phyloP scores from a whole-genome alignment of 345 rosid species.

The Brassica napus region Da-Ae NC_063441.1:18671001-18671500 shows the following conservation, averaged over 20 bases:
- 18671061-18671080: too few species aligned
- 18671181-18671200: background rate
- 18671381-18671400: constrained; percentile 39
- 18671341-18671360: constrained; percentile 6
- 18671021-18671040: too few species aligned
- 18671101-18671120: background rate
- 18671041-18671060: too few species aligned
- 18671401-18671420: constrained; percentile 47
- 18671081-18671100: background rate
- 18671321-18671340: constrained; percentile 6
- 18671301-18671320: constrained; percentile 35
- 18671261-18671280: background rate
- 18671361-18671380: background rate
- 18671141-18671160: background rate
- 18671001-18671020: too few species aligned
- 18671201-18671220: constrained; percentile 16
- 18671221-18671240: constrained; percentile 11
- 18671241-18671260: constrained; percentile 21
- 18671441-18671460: background rate
- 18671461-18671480: constrained; percentile 10
- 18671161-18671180: background rate
- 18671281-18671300: constrained; percentile 35
- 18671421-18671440: constrained; percentile 13
- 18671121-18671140: background rate
- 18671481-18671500: constrained; percentile 6